Evolutionary conservation across 768 basidiomycete genomes (phyloP), one percentile per base, ranked within the genome.

Genomic region (Psilocybe cyanescens): DNA sequence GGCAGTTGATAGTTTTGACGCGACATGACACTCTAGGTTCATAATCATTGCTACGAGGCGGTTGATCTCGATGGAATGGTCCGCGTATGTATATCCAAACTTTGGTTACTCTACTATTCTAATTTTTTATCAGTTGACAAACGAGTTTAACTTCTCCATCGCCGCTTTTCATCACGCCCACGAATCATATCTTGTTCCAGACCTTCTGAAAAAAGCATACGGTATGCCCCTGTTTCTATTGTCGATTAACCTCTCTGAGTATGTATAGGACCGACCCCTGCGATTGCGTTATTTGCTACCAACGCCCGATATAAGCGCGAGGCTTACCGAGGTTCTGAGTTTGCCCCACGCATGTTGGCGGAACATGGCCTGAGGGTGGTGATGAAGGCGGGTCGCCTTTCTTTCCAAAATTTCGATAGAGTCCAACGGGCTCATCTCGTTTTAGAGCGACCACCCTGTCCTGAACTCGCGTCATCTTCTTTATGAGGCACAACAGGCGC

Each of bases 181-280:
- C 62, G 91, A 94, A 68, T 86, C 91, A 0, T 95, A 90, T 70
- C 83, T 95, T n/a, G 89, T 95, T n/a, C 91, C 93, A 0, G 88
- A 88, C 50, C 72, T 90, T 1, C 76, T 96, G 66, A 92, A 90
- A 76, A 83, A 83, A 65, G 84, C 85, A 46, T 93, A 82, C 70
- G 91, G 83, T 81, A 44, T 35, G n/a, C 4, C 17, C 33, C 12
- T 11, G 7, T 17, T 5, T n/a, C 50, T 78, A 47, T 11, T 16
- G 7, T 16, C 8, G 45, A 37, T 57, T 24, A 33, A 41, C 4
- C 30, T 57, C 14, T 19, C n/a, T 31, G 8, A 41, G 4, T 30
- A 55, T 45, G 12, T 30, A 2, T 57, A 81, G 91, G 89, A 1
- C 80, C 78, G 14, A 76, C 88, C 4, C 92, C 93, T 2, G 85